phyloP scores from a whole-genome alignment of 2,329 filamentous ascomycete species.

The Aschersonia sp. region DNA sequence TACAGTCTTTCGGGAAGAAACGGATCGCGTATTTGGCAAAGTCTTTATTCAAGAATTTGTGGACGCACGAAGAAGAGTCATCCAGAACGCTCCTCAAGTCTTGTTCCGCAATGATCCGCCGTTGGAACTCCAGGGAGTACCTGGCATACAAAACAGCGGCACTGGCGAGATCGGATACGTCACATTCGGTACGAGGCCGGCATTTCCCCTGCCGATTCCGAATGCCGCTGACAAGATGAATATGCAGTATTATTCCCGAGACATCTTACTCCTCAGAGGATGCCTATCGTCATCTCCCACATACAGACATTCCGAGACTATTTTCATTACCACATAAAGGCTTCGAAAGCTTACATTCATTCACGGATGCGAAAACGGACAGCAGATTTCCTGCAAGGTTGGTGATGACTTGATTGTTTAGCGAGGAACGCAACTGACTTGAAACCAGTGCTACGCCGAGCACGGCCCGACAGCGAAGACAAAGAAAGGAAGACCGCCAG shows the following conservation, averaged over 20 bases:
- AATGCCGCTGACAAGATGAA: constrained; percentile 7
- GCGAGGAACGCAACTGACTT: constrained; percentile 11
- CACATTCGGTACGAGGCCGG: constrained; percentile 65
- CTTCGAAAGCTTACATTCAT: constrained; percentile 98
- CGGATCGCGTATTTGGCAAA: constrained; percentile 92
- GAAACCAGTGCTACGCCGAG: constrained; percentile 72
- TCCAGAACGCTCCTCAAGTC: constrained; percentile 97
- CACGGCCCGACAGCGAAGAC: constrained; percentile 88
- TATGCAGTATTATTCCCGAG: constrained; percentile 77
- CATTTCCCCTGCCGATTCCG: neutral
- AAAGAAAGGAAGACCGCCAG: constrained; percentile 97
- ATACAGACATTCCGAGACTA: constrained; percentile 99
- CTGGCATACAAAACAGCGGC: constrained; percentile 61
- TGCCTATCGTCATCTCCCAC: constrained; percentile 92
- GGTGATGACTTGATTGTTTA: constrained; percentile 10
- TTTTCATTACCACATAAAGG: constrained; percentile 99
- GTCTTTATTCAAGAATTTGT: constrained; percentile 99
- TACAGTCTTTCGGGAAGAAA: constrained; percentile 95
- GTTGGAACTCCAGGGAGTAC: constrained; percentile 74
- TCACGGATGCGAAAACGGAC: constrained; percentile 95
- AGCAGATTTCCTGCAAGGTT: constrained; percentile 94
- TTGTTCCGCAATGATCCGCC: constrained; percentile 91
- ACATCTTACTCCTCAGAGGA: constrained; percentile 78
- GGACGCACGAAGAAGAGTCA: constrained; percentile 82
- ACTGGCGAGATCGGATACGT: constrained; percentile 91